phyloP scores from a whole-genome alignment of 495 filamentous ascomycete genomes.

The Oleoguttula mirabilis region DNA sequence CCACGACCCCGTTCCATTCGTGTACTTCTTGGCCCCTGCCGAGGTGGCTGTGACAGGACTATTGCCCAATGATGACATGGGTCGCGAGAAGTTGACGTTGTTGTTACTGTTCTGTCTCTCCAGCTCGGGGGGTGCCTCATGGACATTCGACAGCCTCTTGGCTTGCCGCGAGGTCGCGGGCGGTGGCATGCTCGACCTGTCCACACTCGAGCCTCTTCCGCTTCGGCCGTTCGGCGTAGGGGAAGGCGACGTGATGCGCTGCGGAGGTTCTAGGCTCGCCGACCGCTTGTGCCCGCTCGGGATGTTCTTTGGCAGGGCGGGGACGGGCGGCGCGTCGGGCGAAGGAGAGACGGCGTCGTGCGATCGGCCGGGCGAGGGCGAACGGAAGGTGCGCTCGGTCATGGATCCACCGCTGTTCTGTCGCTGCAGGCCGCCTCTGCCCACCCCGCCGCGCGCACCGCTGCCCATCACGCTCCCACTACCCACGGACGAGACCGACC shows the following conservation, averaged over 20 bases:
- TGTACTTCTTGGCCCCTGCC: slow-evolving; percentile 7
- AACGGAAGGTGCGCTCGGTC: slow-evolving; percentile 72
- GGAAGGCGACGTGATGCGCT: slow-evolving; percentile 40
- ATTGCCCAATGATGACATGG: slow-evolving; percentile 37
- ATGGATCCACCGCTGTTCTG: slow-evolving; percentile 66
- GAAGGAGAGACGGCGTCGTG: slow-evolving; percentile 31
- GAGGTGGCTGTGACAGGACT: slow-evolving; percentile 31
- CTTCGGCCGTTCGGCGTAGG: too few species aligned
- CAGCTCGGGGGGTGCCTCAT: slow-evolving; percentile 41
- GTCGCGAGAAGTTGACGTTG: slow-evolving; percentile 65
- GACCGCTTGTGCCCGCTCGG: slow-evolving; percentile 37
- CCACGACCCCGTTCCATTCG: slow-evolving; percentile 11
- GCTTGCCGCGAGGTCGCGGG: slow-evolving; percentile 10
- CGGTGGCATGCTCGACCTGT: slow-evolving; percentile 27
- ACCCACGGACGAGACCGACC: slow-evolving; percentile 55
- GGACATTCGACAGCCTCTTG: slow-evolving; percentile 30
- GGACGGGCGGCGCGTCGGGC: slow-evolving; percentile 58
- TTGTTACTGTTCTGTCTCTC: slow-evolving; percentile 46
- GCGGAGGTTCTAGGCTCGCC: slow-evolving; percentile 42
- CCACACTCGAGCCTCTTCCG: slow-evolving; percentile 35
- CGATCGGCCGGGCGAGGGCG: slow-evolving; percentile 48
- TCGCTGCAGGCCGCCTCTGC: slow-evolving; percentile 43
- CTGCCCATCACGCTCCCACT: slow-evolving; percentile 25
- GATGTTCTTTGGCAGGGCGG: slow-evolving; percentile 49
- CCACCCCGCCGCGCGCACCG: slow-evolving; percentile 29